Base-by-base conservation (phyloP, 116 monocot species). In the Iris pallida region DNA sequence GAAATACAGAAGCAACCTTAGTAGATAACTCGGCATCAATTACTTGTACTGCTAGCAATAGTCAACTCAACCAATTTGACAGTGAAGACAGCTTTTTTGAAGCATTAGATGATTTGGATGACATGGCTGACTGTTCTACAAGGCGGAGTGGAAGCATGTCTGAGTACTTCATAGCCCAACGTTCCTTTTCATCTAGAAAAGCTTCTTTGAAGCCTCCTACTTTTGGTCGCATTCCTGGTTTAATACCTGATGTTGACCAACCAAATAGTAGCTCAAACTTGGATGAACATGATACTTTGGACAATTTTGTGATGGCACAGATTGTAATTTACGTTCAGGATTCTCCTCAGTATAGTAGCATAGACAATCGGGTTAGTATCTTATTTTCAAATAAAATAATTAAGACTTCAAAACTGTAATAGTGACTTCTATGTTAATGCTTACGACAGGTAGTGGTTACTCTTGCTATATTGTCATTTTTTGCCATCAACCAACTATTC, bases 281-380 rank as follows among this genome's bases (percentile, higher is more conserved):
- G 49, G 74, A 77, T 53, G 64, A 14, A 16, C 49, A 17, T 47
- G 73, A 78, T 68, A 76, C 69, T 49, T 77, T 93, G 64, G 78
- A 85, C 58, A 99, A 86, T 79, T 99, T 99, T 82, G 83, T 99
- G 48, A 99, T 86, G 82, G 99, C 90, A 59, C 99, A 99, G 71
- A 76, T 99, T 12, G 55, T 90, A 44, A 79, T 93, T 30, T 90
- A 82, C 71, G 70, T 84, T 45, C 86, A 78, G 42, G 82, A 81
- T 75, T 99, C 99, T 79, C 76, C 78, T 65, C 79, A 88, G 3
- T 99, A 99, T 71, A 76, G 53, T 56, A 83, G 76, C 40, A 54
- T 90, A 19, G 99, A 99, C 66, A 99, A 84, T 65, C 69, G 79
- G 80, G 99, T 89, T 43, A 76, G 76, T 61, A 48, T 7, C n/a